These are phyloP conservation scores for Diutina mesorugosa DNA, from an alignment of 1,139 yeast genomes.

Conservation along the genomic window DNA sequence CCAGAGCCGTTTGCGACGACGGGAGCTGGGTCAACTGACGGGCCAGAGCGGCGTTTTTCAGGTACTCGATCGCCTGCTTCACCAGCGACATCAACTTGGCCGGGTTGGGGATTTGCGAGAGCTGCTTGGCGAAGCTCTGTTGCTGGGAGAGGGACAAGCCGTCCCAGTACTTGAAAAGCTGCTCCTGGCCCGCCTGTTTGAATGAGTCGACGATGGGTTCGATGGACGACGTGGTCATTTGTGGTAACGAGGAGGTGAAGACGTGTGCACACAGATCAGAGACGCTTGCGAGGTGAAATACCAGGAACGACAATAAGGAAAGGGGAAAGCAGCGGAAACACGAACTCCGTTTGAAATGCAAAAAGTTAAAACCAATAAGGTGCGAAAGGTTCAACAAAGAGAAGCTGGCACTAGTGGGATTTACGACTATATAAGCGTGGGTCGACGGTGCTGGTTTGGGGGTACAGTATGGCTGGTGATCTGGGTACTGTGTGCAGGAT, in stretches of 20 bases:
- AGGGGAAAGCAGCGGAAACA: background rate
- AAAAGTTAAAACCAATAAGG: background rate
- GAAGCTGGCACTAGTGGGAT: background rate
- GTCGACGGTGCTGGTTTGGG: background rate
- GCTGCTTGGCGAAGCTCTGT: constrained; percentile 20
- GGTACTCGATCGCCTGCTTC: constrained; percentile 30
- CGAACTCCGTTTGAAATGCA: background rate
- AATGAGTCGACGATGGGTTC: constrained; percentile 9
- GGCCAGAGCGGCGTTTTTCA: constrained; percentile 16
- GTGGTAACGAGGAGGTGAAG: background rate
- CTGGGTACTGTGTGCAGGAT: background rate
- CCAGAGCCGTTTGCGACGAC: constrained; percentile 32
- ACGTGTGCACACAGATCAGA: background rate
- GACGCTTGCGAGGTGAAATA: background rate
- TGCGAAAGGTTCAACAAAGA: background rate
- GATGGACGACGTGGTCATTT: constrained; percentile 1
- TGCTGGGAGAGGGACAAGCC: constrained; percentile 19
- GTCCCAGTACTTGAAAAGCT: constrained; percentile 29
- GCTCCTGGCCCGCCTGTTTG: constrained; percentile 36
- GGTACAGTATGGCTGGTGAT: background rate
- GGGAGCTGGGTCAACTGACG: constrained; percentile 42
- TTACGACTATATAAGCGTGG: background rate
- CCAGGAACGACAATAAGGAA: background rate
- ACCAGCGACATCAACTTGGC: constrained; percentile 29
- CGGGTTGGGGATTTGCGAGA: constrained; percentile 30